phyloP scores from a whole-genome alignment of 306 rosid genomes.

The Pyrus bretschneideri region DNA sequence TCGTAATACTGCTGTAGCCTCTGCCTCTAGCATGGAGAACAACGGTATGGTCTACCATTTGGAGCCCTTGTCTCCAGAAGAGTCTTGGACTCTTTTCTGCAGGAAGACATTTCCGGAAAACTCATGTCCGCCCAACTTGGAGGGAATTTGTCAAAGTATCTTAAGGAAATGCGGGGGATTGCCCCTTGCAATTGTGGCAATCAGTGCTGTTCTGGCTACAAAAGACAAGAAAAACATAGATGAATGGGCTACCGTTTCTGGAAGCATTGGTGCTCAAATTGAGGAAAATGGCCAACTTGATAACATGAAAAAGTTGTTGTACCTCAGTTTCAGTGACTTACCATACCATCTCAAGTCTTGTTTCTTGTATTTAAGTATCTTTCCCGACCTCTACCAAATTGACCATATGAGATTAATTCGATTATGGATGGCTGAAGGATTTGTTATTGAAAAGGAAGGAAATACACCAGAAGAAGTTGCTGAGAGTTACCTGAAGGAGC shows the following conservation, averaged over 20 bases:
- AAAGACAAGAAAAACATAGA: slow-evolving; percentile 37
- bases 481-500: slow-evolving; percentile 49
- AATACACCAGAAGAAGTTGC: slow-evolving; percentile 50
- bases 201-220: slow-evolving; percentile 42
- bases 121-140: slow-evolving; percentile 37
- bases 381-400: slow-evolving; percentile 31
- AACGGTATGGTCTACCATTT: slow-evolving; percentile 24
- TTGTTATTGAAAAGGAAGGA: slow-evolving; percentile 41
- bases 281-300: slow-evolving; percentile 32
- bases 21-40: slow-evolving; percentile 17
- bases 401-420: slow-evolving; percentile 43
- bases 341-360: slow-evolving; percentile 61
- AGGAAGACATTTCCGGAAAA: slow-evolving; percentile 37
- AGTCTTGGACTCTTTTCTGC: slow-evolving; percentile 40
- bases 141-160: slow-evolving; percentile 18
- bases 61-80: slow-evolving; percentile 31
- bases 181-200: slow-evolving; percentile 63
- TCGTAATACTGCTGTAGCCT: slow-evolving; percentile 33
- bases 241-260: slow-evolving; percentile 37
- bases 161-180: slow-evolving; percentile 52
- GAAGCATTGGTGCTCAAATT: slow-evolving; percentile 33
- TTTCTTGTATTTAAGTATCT: slow-evolving; percentile 44
- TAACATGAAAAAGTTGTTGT: slow-evolving; percentile 40
- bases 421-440: slow-evolving; percentile 62
- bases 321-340: slow-evolving; percentile 50